Percentiles rank a stretch among this genome's conserved stretches.
phyloP scores from a whole-genome alignment of 345 rosid genomes.

The Carallia pectinifolia region DNA sequence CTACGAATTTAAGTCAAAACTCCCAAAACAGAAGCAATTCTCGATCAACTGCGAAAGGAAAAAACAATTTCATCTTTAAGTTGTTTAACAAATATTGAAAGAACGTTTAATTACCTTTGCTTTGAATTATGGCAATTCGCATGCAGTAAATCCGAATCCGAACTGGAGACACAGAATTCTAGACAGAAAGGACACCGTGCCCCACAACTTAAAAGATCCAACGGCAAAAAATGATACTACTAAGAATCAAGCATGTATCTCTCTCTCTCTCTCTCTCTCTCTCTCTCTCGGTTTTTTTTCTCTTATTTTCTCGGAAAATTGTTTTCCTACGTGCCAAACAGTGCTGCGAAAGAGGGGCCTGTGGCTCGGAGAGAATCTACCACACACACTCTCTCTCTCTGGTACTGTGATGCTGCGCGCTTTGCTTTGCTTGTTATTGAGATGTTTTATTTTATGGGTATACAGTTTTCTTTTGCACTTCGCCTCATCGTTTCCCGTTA shows the following conservation, averaged over 20 bases:
- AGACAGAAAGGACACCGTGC: not conserved
- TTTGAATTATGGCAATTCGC: constrained; percentile 29
- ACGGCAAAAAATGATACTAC: not conserved
- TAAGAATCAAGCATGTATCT: constrained; percentile 21
- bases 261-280: not conserved
- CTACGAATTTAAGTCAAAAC: not conserved
- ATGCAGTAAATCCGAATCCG: constrained; percentile 6
- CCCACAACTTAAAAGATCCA: not conserved
- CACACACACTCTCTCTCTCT: constrained; percentile 16
- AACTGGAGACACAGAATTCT: constrained; percentile 1
- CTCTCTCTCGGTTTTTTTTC: no score
- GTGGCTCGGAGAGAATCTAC: constrained; percentile 16
- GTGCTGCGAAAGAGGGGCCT: constrained; percentile 21
- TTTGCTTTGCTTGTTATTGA: constrained; percentile 29
- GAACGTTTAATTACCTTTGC: constrained; percentile 28
- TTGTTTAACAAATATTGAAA: constrained; percentile 4
- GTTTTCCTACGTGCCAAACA: constrained; percentile 5
- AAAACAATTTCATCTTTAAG: not conserved
- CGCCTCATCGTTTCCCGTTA: constrained; percentile 30
- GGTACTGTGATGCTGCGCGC: constrained; percentile 23
- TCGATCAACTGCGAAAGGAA: not conserved
- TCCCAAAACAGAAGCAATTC: not conserved
- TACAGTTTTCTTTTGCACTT: constrained; percentile 22
- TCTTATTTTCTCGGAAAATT: not conserved
- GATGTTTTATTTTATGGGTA: constrained; percentile 22